Percentiles rank a stretch among this genome's conserved stretches.
Conservation (phyloP, 805 yeast species). For the Candida vartiovaarae region DNA sequence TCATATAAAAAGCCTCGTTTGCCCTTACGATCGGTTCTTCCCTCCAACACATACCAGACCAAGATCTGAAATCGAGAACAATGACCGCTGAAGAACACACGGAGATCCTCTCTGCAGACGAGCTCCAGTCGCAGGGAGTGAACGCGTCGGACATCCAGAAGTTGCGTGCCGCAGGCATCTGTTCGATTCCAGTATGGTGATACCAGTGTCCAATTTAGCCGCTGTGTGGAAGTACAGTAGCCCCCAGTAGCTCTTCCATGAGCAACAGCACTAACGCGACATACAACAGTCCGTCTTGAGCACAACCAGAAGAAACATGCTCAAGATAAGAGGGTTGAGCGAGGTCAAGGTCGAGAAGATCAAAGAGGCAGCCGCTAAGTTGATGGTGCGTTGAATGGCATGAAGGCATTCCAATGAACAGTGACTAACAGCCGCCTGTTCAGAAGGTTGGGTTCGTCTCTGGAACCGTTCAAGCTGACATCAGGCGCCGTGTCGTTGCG, state of each 20-base stretch:
- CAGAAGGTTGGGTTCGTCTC: conserved; percentile 64
- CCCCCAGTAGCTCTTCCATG: too few species aligned
- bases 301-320: conserved; percentile 57
- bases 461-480: conserved; percentile 60
- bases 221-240: conserved; percentile 18
- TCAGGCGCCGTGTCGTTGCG: conserved; percentile 55
- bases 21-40: too few species aligned
- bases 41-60: too few species aligned
- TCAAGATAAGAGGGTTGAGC: conserved; percentile 63
- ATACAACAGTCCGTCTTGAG: conserved; percentile 42
- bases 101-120: conserved; percentile 35
- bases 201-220: not conserved
- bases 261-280: conserved; percentile 6
- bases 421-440: too few species aligned
- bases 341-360: conserved; percentile 75
- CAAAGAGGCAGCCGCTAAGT: conserved; percentile 63
- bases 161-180: conserved; percentile 59
- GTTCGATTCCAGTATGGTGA: conserved; percentile 48
- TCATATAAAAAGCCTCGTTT: too few species aligned
- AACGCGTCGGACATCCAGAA: conserved; percentile 67
- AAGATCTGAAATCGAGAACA: not conserved
- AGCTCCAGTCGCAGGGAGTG: conserved; percentile 59
- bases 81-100: conserved; percentile 11
- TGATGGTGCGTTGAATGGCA: conserved; percentile 27
- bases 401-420: not conserved